Evolutionary conservation across 1,139 yeast genomes (phyloP).

Genomic region (Magnusiomyces fungicola): DNA sequence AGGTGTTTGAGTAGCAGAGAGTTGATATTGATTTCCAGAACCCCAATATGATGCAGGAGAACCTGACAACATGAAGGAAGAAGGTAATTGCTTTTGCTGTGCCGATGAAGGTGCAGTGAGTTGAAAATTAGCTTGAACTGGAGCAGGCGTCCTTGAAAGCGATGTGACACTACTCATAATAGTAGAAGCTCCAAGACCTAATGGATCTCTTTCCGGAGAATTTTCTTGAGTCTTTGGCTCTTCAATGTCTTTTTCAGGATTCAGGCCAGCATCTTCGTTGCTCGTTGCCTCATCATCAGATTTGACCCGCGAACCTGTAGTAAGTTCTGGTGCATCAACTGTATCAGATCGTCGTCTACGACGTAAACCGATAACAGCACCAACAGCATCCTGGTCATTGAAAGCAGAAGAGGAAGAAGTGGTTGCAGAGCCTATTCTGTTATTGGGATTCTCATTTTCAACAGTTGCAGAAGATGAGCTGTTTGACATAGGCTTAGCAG

Average conservation of each 20-base stretch:
- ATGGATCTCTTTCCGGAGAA: neutral
- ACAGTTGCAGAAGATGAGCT: neutral
- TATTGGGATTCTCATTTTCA: neutral
- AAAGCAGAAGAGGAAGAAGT: neutral
- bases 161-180: slow-evolving; percentile 3
- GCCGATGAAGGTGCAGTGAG: slow-evolving; percentile 37
- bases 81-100: slow-evolving; percentile 34
- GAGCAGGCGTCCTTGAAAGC: slow-evolving; percentile 23
- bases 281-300: neutral
- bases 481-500: neutral
- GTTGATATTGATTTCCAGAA: slow-evolving; percentile 23
- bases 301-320: neutral
- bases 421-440: neutral
- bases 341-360: neutral
- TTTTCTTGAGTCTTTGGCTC: neutral
- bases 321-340: neutral
- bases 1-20: slow-evolving; percentile 26
- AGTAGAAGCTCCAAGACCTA: neutral
- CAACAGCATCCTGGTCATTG: neutral
- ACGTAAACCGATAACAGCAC: neutral
- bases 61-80: slow-evolving; percentile 36
- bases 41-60: slow-evolving; percentile 40
- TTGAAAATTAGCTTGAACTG: slow-evolving; percentile 25
- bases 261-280: no score
- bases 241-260: slow-evolving; percentile 7